Base-by-base conservation (phyloP, 2,329 filamentous ascomycete genomes). In the Xylaria arbuscula region DNA sequence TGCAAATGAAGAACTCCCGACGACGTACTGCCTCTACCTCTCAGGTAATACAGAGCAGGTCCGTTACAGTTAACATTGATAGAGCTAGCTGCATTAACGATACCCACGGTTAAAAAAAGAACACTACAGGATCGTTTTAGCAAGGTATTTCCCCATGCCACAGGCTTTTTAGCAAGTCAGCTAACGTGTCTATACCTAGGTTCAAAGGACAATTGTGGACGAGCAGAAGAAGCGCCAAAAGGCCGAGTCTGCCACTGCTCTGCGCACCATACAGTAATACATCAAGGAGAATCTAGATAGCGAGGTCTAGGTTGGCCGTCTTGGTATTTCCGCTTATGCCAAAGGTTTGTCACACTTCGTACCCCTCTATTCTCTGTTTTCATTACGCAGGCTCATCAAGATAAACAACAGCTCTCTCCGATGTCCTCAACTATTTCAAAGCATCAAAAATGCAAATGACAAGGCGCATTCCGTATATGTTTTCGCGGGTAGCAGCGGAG, bases 191-290 rank as follows among this genome's bases (percentile, higher is more conserved):
- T 45, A 17, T 45, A n/a, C 15, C 7, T 45, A 45, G 40, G 40
- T 45, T 6, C 40, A 45, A 15, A 45, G n/a, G n/a, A 45, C 15
- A n/a, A 15, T 45, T 45, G 15, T 17, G 15, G 40, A 45, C 15
- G 40, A 45, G 13, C 40, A 45, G 40, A 45, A 45, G 40, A 45
- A 45, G 40, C 40, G 40, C 40, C 40, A 45, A 45, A 45, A 45
- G 40, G 40, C 40, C 15, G 40, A 45, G 40, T 45, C 40, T 45
- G 11, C 40, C 6, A 17, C 40, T 45, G 40, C 40, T 45, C 40
- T 45, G 6, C 40, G 40, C 40, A 45, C 40, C n/a, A 15, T 45
- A 17, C 40, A 45, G 7, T 11, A 45, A 7, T n/a, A 3, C 40
- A 17, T 45, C 7, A 15, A 45, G 15, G 40, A 11, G n/a, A 45